Evolutionary conservation across 192 early-diverging fungal genomes (phyloP).

Genomic region (Linderina pennispora): DNA sequence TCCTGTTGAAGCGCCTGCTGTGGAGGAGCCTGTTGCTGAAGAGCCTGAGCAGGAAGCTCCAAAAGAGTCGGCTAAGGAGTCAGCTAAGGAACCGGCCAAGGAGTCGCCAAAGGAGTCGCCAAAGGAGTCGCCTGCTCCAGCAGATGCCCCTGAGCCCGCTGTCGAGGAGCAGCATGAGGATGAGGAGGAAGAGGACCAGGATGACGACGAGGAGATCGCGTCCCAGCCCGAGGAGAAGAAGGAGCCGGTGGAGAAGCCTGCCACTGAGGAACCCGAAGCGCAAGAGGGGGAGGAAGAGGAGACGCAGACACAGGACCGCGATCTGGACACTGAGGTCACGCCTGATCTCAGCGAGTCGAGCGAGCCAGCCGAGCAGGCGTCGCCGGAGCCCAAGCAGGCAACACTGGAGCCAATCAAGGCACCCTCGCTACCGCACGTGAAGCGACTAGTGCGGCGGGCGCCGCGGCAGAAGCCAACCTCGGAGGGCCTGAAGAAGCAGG

Average conservation of each 20-base stretch:
- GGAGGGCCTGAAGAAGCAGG: constrained; percentile 32
- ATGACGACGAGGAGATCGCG: not conserved
- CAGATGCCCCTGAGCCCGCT: not conserved
- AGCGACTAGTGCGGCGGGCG: constrained; percentile 36
- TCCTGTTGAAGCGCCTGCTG: not conserved
- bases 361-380: constrained; percentile 3
- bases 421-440: constrained; percentile 29
- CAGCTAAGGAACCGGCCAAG: not conserved
- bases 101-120: too few relatives aligned
- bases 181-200: not conserved
- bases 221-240: not conserved
- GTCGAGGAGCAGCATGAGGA: not conserved
- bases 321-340: not conserved
- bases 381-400: not conserved
- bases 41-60: not conserved
- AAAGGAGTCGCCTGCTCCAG: not conserved
- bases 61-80: not conserved
- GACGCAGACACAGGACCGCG: not conserved
- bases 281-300: not conserved
- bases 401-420: constrained; percentile 31
- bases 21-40: not conserved
- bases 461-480: constrained; percentile 43
- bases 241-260: not conserved
- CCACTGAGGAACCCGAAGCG: not conserved
- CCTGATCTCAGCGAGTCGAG: not conserved